Base-by-base conservation (phyloP, 2,329 filamentous ascomycete genomes). In the Talaromyces sp. region DNA sequence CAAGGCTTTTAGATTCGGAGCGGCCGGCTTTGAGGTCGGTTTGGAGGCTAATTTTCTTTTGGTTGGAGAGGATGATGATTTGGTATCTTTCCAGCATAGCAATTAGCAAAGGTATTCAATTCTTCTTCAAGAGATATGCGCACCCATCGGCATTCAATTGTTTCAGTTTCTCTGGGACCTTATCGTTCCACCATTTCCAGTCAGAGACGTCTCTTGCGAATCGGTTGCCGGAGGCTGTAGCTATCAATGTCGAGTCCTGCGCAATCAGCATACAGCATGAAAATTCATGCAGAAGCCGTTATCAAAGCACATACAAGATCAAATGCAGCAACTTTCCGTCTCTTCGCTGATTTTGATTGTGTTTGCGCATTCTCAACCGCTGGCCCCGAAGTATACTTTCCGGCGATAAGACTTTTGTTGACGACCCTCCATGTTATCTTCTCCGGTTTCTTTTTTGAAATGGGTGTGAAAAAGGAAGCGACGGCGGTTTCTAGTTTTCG, bases 141-240 rank as follows among this genome's bases (percentile, higher is more conserved):
- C 78, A 91, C 85, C 88, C 92, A 69, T 95, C 86, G 11, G 86
- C 81, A 72, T 92, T 85, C 1, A 98, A 81, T 66, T 88, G 81
- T 69, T 84, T 86, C 19, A 99, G 76, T 61, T 81, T 86, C 0
- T 76, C 78, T 0, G 92, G 92, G 0, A 98, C 90, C 19, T 79
- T 83, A 14, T 79, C 71, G 75, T 96, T 82, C 92, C 93, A 98
- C 95, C 95, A 99, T 76, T 91, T 92, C 95, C 95, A 99, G 74
- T 98, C 94, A 3, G 83, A 81, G 0, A 88, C 86, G 69, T 88
- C 86, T 60, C 85, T 84, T 2, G 87, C 84, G 72, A 94, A 94
- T 60, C 86, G 90, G 77, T 92, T 95, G 8, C 93, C 93, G 0
- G 93, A 96, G 3, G 87, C 84, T 0, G 92, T 90, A 1, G 83